Evolutionary conservation across 225 moss, liverwort and hornwort species (phyloP).

Genomic region (Rhytidiadelphus loreus): DNA sequence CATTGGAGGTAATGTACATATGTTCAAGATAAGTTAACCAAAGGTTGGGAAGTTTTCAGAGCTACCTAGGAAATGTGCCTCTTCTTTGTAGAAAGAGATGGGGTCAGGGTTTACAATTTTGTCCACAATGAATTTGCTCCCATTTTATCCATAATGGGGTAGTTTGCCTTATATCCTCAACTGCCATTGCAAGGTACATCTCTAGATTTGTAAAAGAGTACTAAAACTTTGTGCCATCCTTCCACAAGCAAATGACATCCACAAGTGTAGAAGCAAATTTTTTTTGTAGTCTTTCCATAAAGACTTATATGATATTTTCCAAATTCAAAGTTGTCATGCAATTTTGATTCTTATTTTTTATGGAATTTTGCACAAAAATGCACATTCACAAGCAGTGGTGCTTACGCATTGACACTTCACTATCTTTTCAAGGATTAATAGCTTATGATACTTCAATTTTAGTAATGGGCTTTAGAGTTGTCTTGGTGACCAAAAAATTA

Average conservation of each 20-base stretch:
- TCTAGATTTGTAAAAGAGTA: not conserved
- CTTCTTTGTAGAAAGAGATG: too few species aligned
- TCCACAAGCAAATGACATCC: fast-evolving
- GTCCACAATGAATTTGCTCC: too few species aligned
- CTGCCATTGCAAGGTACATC: fast-evolving
- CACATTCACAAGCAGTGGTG: fast-evolving
- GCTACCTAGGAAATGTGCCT: too few species aligned
- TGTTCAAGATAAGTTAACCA: too few species aligned
- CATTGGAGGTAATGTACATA: too few species aligned
- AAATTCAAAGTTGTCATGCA: not conserved
- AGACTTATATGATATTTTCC: fast-evolving
- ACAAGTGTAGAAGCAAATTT: not conserved
- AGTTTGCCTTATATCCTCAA: not conserved
- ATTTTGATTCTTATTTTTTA: not conserved
- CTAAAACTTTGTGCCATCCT: fast-evolving
- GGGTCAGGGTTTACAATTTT: too few species aligned
- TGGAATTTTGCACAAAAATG: not conserved
- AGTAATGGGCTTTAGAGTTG: fast-evolving
- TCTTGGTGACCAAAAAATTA: too few species aligned
- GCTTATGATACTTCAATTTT: not conserved
- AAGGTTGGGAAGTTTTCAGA: too few species aligned
- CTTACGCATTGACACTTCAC: fast-evolving
- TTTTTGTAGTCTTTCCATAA: fast-evolving
- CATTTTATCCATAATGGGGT: too few species aligned
- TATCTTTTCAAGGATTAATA: not conserved